Evolutionary conservation across 768 basidiomycete species (phyloP).

Genomic region (Podaxis sp.): DNA sequence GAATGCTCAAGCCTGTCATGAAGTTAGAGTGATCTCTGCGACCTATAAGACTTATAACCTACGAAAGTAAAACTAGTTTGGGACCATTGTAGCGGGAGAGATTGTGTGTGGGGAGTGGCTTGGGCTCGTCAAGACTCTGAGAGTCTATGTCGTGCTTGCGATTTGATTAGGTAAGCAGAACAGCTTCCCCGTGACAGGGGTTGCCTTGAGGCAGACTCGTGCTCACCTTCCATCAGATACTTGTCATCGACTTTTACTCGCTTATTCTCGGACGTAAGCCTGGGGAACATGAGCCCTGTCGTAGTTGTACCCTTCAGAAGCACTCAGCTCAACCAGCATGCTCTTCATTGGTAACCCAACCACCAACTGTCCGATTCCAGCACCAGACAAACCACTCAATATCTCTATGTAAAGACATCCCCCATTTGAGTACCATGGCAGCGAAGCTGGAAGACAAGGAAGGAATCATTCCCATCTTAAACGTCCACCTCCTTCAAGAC

Average conservation of each 20-base stretch:
- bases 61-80: neutral
- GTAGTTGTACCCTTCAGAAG: neutral
- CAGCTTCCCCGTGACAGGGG: neutral
- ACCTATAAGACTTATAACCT: neutral
- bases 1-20: neutral
- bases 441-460: neutral
- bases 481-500: neutral
- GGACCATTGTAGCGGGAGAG: neutral
- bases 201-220: conserved; percentile 11
- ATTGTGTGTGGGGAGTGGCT: neutral
- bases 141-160: neutral
- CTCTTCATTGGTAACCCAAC: neutral
- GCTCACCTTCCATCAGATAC: conserved; percentile 9
- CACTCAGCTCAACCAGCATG: neutral
- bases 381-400: neutral
- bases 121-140: neutral
- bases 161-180: neutral
- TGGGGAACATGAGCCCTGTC: neutral
- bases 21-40: neutral
- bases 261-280: neutral
- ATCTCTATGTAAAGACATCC: neutral
- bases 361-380: neutral
- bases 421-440: neutral
- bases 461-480: neutral
- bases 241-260: neutral